Evolutionary conservation across 805 yeast species (phyloP).

Genomic region (Wickerhamomyces chambardii): DNA sequence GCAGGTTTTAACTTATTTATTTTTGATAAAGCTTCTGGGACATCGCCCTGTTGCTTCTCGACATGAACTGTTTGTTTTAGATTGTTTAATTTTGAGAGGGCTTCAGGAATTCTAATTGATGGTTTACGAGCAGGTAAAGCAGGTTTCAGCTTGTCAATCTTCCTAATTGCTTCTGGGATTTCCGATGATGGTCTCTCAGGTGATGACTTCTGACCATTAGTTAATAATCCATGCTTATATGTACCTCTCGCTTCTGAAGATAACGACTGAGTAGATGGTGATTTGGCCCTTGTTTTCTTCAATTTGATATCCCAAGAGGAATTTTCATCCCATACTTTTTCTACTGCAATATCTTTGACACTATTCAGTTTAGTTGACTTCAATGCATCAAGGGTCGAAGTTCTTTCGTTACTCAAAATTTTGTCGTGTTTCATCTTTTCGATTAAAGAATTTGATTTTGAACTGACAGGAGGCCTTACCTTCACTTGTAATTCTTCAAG

Average conservation of each 20-base stretch:
- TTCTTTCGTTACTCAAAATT: background rate
- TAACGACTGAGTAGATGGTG: conserved; percentile 1
- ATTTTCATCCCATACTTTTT: background rate
- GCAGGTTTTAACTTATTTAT: conserved; percentile 8
- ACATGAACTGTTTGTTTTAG: conserved; percentile 14
- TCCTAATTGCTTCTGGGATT: conserved; percentile 14
- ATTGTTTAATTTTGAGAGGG: conserved; percentile 6
- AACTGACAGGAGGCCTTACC: conserved; percentile 22
- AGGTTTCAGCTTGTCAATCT: conserved; percentile 11
- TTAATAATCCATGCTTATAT: too few relatives aligned
- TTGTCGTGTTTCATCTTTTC: conserved; percentile 19
- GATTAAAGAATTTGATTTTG: conserved; percentile 19
- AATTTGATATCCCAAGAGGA: conserved; percentile 5
- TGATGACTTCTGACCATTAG: too few relatives aligned
- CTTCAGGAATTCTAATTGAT: conserved; percentile 13
- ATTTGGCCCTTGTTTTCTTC: conserved; percentile 14
- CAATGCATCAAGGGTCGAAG: conserved; percentile 7
- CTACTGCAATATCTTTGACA: background rate
- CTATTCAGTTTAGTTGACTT: conserved; percentile 8
- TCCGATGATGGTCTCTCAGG: conserved; percentile 5
- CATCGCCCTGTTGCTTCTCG: conserved; percentile 11
- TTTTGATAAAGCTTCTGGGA: conserved; percentile 14
- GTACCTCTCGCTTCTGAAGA: too few relatives aligned
- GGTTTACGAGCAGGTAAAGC: conserved; percentile 11
- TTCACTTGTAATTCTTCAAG: conserved; percentile 8